Evolutionary conservation across 2,329 filamentous ascomycete species (phyloP), one percentile per base, ranked within the genome.

Genomic region (Coniella lustricola): DNA sequence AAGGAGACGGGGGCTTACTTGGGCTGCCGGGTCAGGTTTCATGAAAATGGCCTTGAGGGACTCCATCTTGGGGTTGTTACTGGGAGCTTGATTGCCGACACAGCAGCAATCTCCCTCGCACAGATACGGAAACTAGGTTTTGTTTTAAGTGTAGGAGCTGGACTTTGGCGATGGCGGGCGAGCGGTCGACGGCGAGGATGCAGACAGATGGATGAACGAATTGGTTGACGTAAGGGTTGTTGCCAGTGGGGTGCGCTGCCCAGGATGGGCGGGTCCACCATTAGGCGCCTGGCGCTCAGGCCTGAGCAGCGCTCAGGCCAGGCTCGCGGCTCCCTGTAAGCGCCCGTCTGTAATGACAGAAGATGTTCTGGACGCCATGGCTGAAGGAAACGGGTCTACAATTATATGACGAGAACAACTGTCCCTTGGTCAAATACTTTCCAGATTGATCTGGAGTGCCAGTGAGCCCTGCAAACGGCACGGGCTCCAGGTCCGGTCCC

Each of bases 11-110:
- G 50, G 57, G 44, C 74, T 57, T 73, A 95, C 91, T 77, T 98
- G 91, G 55, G 85, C 86, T 67, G 94, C 86, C 38, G 93, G 93
- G 63, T 95, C 90, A 33, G 93, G 91, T 69, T 89, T 91, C 67
- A 83, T 89, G 70, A 97, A 91, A 61, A 96, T 82, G 51, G 84
- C 76, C 67, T 82, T 88, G 64, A 97, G 75, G 37, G 86, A 79
- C 73, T 97, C 89, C 93, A 97, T 97, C 62, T 58, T 67, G 62
- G 58, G 47, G 14, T 44, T 22, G 41, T n/a, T n/a, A 48, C 33
- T 48, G 10, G 25, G 25, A 10, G 25, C 36, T 47, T 33, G 44
- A 21, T n/a, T 4, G 34, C 25, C 37, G 32, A 33, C 29, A 44
- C 7, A 13, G 32, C 29, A 45, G 43, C 43, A 29, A 34, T 46